phyloP scores from a whole-genome alignment of 148 eudicot species.

The Rhododendron simsii region DNA sequence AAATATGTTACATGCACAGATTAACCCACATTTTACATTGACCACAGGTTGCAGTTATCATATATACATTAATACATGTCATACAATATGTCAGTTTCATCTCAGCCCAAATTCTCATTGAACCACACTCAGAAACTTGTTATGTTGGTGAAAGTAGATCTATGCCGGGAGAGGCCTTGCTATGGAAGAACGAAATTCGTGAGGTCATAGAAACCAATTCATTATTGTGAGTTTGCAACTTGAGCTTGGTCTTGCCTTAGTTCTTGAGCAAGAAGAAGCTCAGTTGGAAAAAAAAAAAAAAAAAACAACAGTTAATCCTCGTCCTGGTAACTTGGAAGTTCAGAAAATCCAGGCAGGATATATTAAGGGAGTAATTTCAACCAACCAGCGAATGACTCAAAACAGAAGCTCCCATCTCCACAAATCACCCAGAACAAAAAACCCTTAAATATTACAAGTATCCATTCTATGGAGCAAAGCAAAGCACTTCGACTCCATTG shows the following conservation, averaged over 20 bases:
- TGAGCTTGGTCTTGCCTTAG: neutral
- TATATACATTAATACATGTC: neutral
- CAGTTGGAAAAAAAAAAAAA: neutral
- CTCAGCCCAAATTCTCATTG: neutral
- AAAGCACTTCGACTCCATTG: neutral
- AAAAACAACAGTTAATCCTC: neutral
- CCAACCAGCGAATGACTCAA: neutral
- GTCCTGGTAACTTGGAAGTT: neutral
- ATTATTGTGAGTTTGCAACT: neutral
- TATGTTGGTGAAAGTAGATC: neutral
- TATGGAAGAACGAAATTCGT: no score
- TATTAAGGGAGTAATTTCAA: neutral
- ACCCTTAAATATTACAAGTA: neutral
- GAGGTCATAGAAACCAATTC: neutral
- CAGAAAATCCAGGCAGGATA: neutral
- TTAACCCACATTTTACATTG: neutral
- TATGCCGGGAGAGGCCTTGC: neutral
- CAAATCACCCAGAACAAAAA: neutral
- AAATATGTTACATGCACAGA: neutral
- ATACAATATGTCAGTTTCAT: neutral
- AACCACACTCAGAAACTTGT: neutral
- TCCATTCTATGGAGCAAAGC: neutral
- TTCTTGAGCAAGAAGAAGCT: neutral
- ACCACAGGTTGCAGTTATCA: neutral
- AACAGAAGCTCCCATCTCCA: neutral